Conservation (phyloP, 2,329 filamentous ascomycete genomes). For the Botrytis sinoallii region DNA sequence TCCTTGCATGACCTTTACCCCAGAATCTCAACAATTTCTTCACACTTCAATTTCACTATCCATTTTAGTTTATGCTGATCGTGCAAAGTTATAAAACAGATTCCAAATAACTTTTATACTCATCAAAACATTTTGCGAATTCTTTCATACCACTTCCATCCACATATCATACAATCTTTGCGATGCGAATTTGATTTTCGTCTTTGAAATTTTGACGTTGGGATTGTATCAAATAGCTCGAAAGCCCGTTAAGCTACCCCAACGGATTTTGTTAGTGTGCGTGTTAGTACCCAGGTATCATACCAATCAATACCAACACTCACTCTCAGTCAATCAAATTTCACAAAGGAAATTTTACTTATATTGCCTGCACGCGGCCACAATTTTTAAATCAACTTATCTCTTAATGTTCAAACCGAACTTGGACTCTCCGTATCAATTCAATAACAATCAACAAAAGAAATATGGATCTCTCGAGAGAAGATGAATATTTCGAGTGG, state of each 20-base stretch:
- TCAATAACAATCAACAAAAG: background rate
- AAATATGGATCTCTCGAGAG: slow-evolving; percentile 16
- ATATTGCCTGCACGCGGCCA: background rate
- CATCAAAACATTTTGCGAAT: background rate
- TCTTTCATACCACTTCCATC: background rate
- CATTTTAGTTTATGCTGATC: background rate
- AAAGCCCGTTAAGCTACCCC: background rate
- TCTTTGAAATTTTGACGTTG: background rate
- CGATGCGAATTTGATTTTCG: background rate
- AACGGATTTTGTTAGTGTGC: slow-evolving; percentile 2
- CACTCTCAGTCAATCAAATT: background rate
- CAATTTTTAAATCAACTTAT: background rate
- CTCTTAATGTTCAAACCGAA: background rate
- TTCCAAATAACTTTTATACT: background rate
- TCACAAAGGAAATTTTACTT: background rate
- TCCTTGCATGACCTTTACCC: slow-evolving; percentile 12
- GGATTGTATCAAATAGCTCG: background rate
- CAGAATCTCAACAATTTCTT: slow-evolving; percentile 14
- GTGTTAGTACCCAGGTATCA: background rate
- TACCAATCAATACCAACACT: background rate
- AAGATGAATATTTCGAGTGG: slow-evolving; percentile 19
- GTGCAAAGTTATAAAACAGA: background rate
- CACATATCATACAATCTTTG: background rate
- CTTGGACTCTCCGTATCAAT: background rate
- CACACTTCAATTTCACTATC: background rate